Evolutionary conservation across 2,329 filamentous ascomycete genomes (phyloP).

Genomic region (Ceratocystiopsis sp.): DNA sequence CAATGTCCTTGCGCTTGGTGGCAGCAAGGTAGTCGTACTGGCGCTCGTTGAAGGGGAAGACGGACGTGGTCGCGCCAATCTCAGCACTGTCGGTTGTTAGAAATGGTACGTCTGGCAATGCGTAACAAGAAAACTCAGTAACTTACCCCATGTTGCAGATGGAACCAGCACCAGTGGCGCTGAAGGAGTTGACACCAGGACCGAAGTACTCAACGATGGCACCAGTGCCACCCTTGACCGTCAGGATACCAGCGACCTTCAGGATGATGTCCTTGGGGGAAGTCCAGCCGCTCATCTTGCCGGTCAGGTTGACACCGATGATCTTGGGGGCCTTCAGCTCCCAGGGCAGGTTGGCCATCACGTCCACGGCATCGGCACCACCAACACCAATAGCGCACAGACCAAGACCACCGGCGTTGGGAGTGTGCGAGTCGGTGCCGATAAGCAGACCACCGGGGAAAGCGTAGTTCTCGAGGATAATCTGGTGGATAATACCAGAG

Average conservation of each 20-base stretch:
- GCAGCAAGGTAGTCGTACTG: slow-evolving; percentile 93
- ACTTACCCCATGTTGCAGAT: slow-evolving; percentile 48
- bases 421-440: slow-evolving; percentile 90
- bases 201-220: slow-evolving; percentile 59
- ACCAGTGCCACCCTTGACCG: slow-evolving; percentile 95
- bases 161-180: slow-evolving; percentile 75
- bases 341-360: slow-evolving; percentile 95
- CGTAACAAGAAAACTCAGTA: not conserved
- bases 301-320: slow-evolving; percentile 91
- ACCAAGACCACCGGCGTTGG: slow-evolving; percentile 90
- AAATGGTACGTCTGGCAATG: no score
- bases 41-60: slow-evolving; percentile 96
- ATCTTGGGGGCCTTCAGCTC: slow-evolving; percentile 96
- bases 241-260: slow-evolving; percentile 91
- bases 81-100: slow-evolving; percentile 26
- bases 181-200: slow-evolving; percentile 57
- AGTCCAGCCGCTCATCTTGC: slow-evolving; percentile 78
- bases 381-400: slow-evolving; percentile 93
- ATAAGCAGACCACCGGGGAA: slow-evolving; percentile 98
- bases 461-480: slow-evolving; percentile 95
- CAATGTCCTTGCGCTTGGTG: slow-evolving; percentile 81
- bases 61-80: slow-evolving; percentile 72
- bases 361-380: slow-evolving; percentile 95
- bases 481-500: slow-evolving; percentile 99
- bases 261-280: slow-evolving; percentile 93